A percentile compares a stretch with the other conserved stretches of the same genome.
Evolutionary conservation across 177 flowering plant species (phyloP).

Genomic region (Telopea speciosissima): DNA sequence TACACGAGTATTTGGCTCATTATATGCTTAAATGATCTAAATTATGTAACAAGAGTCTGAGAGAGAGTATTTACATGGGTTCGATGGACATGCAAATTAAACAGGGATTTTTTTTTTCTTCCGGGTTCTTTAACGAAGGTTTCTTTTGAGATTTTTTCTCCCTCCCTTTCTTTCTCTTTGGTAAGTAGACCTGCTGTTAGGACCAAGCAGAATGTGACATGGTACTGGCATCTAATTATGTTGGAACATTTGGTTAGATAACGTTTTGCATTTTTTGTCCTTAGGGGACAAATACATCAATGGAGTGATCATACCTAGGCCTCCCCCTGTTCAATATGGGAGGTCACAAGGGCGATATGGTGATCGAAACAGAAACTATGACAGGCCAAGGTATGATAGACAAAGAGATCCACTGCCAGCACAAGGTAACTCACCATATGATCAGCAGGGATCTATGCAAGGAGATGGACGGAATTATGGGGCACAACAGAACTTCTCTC

Average conservation of each 20-base stretch:
- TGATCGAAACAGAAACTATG: conserved; percentile 31
- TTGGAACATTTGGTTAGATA: not conserved
- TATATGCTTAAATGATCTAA: too few species aligned
- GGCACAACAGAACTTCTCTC: not conserved
- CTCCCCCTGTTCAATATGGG: conserved; percentile 65
- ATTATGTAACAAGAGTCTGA: too few species aligned
- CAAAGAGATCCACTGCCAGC: conserved; percentile 32
- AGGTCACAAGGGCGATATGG: conserved; percentile 31
- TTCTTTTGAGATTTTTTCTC: too few species aligned
- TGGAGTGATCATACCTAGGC: conserved; percentile 76
- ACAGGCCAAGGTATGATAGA: conserved; percentile 39
- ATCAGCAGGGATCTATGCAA: conserved; percentile 28
- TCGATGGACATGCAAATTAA: too few species aligned
- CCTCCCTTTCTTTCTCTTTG: too few species aligned
- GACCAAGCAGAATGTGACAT: not conserved
- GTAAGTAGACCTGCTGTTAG: not conserved
- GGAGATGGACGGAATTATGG: conserved; percentile 36
- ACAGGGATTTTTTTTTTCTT: too few species aligned
- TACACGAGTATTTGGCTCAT: too few species aligned
- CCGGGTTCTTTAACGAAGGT: too few species aligned
- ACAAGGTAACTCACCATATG: conserved; percentile 31
- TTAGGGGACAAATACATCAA: conserved; percentile 91
- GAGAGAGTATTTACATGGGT: too few species aligned
- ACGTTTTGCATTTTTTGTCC: conserved; percentile 3
- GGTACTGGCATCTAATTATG: not conserved